phyloP scores from a whole-genome alignment of 345 rosid species.

The Brassica rapa region DNA sequence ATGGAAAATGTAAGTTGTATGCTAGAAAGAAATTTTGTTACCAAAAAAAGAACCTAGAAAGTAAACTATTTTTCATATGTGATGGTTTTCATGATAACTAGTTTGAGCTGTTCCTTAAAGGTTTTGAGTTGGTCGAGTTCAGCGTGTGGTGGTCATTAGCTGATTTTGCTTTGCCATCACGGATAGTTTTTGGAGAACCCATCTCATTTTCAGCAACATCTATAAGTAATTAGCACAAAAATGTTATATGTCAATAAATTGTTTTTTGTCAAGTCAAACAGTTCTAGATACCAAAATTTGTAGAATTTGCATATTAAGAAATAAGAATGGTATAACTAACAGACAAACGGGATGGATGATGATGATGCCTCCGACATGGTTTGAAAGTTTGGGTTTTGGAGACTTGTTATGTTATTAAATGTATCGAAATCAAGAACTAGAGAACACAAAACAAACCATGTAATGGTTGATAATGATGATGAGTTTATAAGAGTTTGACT shows the following conservation, averaged over 20 bases:
- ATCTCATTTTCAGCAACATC: background rate
- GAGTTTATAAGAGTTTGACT: background rate
- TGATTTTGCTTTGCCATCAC: background rate
- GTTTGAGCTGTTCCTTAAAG: background rate
- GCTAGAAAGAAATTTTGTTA: background rate
- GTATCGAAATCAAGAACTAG: background rate
- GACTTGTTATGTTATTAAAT: background rate
- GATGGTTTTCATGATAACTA: background rate
- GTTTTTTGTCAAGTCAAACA: background rate
- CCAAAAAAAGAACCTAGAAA: background rate
- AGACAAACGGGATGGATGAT: background rate
- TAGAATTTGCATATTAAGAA: background rate
- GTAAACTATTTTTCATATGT: background rate
- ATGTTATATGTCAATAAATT: background rate
- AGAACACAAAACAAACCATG: slow-evolving; percentile 12
- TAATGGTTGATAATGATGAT: background rate
- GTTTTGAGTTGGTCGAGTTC: background rate
- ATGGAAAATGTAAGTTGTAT: background rate
- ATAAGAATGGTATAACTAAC: background rate
- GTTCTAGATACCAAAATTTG: background rate
- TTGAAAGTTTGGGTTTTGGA: slow-evolving; percentile 31
- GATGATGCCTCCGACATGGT: slow-evolving; percentile 55
- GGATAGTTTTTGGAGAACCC: background rate
- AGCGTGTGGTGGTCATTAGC: background rate
- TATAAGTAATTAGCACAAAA: background rate